Base-by-base conservation (phyloP, 768 basidiomycete species). In the Leccinum rimulosum region DNA sequence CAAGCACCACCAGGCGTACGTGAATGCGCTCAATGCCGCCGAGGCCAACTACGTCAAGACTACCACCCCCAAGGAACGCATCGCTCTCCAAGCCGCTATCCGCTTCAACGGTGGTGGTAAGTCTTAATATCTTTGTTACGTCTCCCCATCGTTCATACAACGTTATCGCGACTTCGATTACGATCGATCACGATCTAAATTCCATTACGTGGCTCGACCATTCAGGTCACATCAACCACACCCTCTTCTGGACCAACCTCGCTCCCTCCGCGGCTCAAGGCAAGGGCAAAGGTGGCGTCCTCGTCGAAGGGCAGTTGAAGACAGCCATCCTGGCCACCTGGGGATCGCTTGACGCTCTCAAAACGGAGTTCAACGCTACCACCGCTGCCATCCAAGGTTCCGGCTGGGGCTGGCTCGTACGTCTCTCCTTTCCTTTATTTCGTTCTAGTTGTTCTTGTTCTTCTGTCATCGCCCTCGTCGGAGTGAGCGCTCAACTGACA, bases 81-180 rank as follows among this genome's bases (percentile, higher is more conserved):
- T 97, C 68, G 87, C 85, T 25, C 88, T 97, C 58, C 93, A 95
- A 74, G 85, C 91, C 15, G 93, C 94, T 6, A 80, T 97, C 74
- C 94, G 91, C 77, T 98, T 98, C 82, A 97, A 98, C 75, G 95
- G 95, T 62, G 95, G 95, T 77, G 95, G 94, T 88, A 70, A 68
- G 84, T 76, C 47, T 22, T 12, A 8, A 19, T 15, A 12, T 48
- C 31, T 33, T 58, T 22, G 12, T 43, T 19, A 30, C 47, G 19
- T 7, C 45, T 6, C 9, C 45, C 12, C 9, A 45, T 35, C 30
- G 49, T 17, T 27, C 14, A 10, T 25, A 14, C 25, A 22, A 22
- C 47, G 47, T 54, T 58, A 61, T 66, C 63, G 50, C 52, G 38
- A 50, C 61, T 58, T 49, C 38, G 35, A 65, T 68, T 60, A 43